Conservation (phyloP, 2,329 filamentous ascomycete genomes). For the Microsporum canis region DNA sequence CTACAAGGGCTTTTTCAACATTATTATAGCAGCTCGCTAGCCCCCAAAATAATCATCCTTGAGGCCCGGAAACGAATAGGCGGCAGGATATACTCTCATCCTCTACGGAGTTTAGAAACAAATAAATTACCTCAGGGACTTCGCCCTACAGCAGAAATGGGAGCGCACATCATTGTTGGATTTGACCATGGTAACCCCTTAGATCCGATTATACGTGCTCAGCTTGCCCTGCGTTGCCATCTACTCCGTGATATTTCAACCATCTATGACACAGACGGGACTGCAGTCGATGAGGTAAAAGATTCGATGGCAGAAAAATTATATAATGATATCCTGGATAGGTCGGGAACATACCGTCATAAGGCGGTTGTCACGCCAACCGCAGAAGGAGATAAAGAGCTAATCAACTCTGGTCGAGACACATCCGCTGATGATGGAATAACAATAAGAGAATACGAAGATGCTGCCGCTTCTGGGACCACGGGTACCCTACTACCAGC, state of each 20-base stretch:
- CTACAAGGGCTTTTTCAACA: conserved; percentile 76
- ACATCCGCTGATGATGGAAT: conserved; percentile 56
- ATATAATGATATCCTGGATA: conserved; percentile 88
- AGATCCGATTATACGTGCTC: conserved; percentile 80
- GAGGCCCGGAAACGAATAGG: conserved; percentile 82
- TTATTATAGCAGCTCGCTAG: conserved; percentile 56
- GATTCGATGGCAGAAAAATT: conserved; percentile 81
- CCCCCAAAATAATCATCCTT: conserved; percentile 65
- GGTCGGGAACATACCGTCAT: conserved; percentile 81
- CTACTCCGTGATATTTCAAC: conserved; percentile 67
- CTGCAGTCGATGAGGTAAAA: conserved; percentile 60
- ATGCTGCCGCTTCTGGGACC: conserved; percentile 51
- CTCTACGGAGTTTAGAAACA: conserved; percentile 48
- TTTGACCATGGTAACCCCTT: conserved; percentile 93
- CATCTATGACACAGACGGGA: conserved; percentile 61
- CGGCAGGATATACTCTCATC: conserved; percentile 84
- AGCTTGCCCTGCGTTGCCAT: conserved; percentile 79
- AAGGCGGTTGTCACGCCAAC: conserved; percentile 58
- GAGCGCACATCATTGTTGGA: conserved; percentile 94
- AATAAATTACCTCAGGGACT: conserved; percentile 42
- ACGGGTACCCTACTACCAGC: conserved; percentile 33
- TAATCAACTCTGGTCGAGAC: conserved; percentile 76
- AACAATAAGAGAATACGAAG: conserved; percentile 62
- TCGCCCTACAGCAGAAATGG: conserved; percentile 82
- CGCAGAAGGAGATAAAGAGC: conserved; percentile 68